phyloP scores from a whole-genome alignment of 495 filamentous ascomycete species.

The Neurospora sp. region DNA sequence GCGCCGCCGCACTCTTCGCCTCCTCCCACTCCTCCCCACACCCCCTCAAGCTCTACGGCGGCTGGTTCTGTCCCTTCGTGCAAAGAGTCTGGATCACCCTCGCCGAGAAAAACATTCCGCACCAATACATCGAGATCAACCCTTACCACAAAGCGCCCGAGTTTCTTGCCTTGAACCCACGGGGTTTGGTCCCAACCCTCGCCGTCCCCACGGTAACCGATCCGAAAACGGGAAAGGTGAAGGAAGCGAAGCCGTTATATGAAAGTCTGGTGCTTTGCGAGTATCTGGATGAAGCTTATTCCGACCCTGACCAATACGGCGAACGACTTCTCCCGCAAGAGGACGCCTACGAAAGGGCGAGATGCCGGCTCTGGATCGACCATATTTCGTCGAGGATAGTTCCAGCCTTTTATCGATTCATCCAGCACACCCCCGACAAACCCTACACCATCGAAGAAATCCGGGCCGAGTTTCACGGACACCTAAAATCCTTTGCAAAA shows the following conservation, averaged over 20 bases:
- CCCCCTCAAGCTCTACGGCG: slow-evolving; percentile 37
- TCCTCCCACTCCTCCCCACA: slow-evolving; percentile 22
- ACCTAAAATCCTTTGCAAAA: slow-evolving; percentile 43
- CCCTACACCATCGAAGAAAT: slow-evolving; percentile 31
- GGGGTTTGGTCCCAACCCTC: slow-evolving; percentile 59
- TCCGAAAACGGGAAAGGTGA: slow-evolving; percentile 6
- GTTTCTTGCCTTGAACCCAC: slow-evolving; percentile 56
- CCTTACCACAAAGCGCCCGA: slow-evolving; percentile 57
- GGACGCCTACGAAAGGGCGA: slow-evolving; percentile 45
- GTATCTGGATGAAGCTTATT: slow-evolving; percentile 59
- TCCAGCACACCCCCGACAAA: slow-evolving; percentile 51
- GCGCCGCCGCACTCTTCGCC: slow-evolving; percentile 26
- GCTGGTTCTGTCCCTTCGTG: slow-evolving; percentile 48
- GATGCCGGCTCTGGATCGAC: slow-evolving; percentile 58
- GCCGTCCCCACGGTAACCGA: slow-evolving; percentile 14
- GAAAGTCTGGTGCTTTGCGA: slow-evolving; percentile 58
- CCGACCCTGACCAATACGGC: slow-evolving; percentile 12
- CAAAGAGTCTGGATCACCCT: slow-evolving; percentile 59
- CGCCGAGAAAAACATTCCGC: slow-evolving; percentile 58
- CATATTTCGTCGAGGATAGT: slow-evolving; percentile 54
- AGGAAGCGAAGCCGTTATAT: slow-evolving; percentile 47
- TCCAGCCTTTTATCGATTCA: slow-evolving; percentile 51
- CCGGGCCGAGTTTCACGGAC: slow-evolving; percentile 36
- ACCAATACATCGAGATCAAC: slow-evolving; percentile 65
- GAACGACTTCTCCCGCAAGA: slow-evolving; percentile 43